A percentile compares a stretch with the other conserved stretches of the same genome.
phyloP scores from a whole-genome alignment of 208 protist species.

The Spongospora subterranea region DNA sequence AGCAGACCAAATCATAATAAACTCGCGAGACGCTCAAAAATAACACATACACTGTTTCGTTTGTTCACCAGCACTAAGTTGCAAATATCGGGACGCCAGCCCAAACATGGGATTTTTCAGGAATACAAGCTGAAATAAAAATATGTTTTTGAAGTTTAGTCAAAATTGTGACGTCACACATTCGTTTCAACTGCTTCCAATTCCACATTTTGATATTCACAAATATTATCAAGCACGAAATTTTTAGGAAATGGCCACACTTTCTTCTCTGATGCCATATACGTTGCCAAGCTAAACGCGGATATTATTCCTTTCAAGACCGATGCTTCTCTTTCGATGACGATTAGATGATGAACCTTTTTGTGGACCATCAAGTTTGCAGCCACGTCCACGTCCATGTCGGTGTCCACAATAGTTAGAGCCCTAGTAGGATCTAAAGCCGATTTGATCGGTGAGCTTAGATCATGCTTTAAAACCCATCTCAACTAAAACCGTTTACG shows the following conservation, averaged over 20 bases:
- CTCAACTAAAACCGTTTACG: slow-evolving; percentile 4
- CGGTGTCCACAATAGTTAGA: not conserved
- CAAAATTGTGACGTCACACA: too few relatives aligned
- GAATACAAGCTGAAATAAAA: too few relatives aligned
- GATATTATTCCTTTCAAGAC: not conserved
- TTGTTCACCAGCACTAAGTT: too few relatives aligned
- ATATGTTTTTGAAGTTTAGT: too few relatives aligned
- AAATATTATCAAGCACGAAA: not conserved
- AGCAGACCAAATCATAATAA: too few relatives aligned
- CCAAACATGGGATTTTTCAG: too few relatives aligned
- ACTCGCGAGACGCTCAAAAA: too few relatives aligned
- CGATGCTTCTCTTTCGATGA: not conserved
- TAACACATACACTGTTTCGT: too few relatives aligned
- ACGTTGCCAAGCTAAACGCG: not conserved
- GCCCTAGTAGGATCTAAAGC: not conserved
- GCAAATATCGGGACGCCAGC: too few relatives aligned
- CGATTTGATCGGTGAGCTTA: not conserved
- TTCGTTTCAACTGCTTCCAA: not conserved
- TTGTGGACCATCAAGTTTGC: slow-evolving; percentile 19
- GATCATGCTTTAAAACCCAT: slow-evolving; percentile 2
- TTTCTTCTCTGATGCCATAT: not conserved
- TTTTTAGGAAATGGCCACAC: slow-evolving; percentile 13
- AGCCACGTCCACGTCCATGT: not conserved
- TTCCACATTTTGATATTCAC: not conserved
- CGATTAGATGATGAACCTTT: slow-evolving; percentile 29